These are phyloP conservation scores for Saccharomyces kudriavzevii DNA, from an alignment of 805 yeast species.

Conservation along the genomic window DNA sequence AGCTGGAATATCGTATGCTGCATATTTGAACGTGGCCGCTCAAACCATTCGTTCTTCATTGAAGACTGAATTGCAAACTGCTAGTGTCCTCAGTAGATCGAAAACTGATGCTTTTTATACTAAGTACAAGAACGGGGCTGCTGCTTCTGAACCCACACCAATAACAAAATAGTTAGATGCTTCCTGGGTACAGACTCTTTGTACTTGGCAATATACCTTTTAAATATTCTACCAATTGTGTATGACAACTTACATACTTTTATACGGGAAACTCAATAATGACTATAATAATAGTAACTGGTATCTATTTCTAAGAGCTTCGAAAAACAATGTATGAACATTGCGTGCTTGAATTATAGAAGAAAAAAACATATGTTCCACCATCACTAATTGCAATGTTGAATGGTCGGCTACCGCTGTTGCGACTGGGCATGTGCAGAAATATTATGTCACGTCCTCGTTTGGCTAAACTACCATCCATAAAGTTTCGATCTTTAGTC, in stretches of 20 bases:
- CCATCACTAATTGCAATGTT: background rate
- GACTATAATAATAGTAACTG: background rate
- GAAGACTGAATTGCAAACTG: slow-evolving; percentile 75
- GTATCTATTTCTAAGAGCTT: background rate
- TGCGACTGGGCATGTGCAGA: background rate
- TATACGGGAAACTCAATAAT: background rate
- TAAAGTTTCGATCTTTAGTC: background rate
- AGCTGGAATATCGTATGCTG: slow-evolving; percentile 69
- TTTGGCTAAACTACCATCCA: background rate
- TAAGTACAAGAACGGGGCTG: slow-evolving; percentile 62
- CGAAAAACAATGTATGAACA: background rate
- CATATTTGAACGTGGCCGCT: slow-evolving; percentile 85
- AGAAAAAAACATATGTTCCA: background rate
- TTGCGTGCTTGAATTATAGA: background rate
- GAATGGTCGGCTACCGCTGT: background rate
- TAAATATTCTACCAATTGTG: background rate
- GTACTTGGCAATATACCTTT: background rate
- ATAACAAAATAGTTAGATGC: slow-evolving; percentile 19
- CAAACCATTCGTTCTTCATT: slow-evolving; percentile 79
- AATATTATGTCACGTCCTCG: background rate
- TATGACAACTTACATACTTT: background rate
- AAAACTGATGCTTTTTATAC: slow-evolving; percentile 65
- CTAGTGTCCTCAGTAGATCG: slow-evolving; percentile 61
- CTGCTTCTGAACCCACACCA: slow-evolving; percentile 32
- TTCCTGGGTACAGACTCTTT: background rate